phyloP scores from a whole-genome alignment of 257 asterid species.

The Ligustrum vulgare region DNA sequence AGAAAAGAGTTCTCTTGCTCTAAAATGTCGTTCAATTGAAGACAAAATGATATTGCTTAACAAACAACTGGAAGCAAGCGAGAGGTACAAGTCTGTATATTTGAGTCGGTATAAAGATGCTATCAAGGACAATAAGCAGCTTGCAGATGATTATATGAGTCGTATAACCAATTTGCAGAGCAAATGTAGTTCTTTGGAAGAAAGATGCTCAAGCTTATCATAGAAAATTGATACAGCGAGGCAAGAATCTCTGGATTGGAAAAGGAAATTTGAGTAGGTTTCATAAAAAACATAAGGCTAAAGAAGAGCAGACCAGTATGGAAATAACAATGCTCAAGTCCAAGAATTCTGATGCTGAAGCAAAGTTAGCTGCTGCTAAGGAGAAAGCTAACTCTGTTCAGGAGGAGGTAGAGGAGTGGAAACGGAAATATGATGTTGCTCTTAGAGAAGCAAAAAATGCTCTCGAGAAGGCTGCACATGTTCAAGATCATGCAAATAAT shows the following conservation, averaged over 20 bases:
- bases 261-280: conserved; percentile 74
- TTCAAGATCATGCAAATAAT: conserved; percentile 76
- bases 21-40: too few species aligned
- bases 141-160: too few species aligned
- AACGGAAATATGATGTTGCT: conserved; percentile 82
- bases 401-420: conserved; percentile 98
- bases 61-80: too few species aligned
- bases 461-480: conserved; percentile 84
- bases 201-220: conserved; percentile 68
- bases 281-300: conserved; percentile 69
- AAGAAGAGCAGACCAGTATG: conserved; percentile 69
- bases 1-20: too few species aligned
- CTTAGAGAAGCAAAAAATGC: conserved; percentile 80
- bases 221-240: conserved; percentile 59
- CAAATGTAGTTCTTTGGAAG: too few species aligned
- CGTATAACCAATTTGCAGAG: too few species aligned
- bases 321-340: conserved; percentile 79
- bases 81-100: too few species aligned
- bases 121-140: too few species aligned
- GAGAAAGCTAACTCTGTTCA: too few species aligned
- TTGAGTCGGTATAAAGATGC: too few species aligned
- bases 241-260: conserved; percentile 79
- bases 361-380: conserved; percentile 96
- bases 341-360: conserved; percentile 90
- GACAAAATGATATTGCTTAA: too few species aligned